A percentile compares a stretch with the other conserved stretches of the same genome.
Conservation (phyloP, 164 flowering plant genomes). For the Cinnamomum micranthum region DNA sequence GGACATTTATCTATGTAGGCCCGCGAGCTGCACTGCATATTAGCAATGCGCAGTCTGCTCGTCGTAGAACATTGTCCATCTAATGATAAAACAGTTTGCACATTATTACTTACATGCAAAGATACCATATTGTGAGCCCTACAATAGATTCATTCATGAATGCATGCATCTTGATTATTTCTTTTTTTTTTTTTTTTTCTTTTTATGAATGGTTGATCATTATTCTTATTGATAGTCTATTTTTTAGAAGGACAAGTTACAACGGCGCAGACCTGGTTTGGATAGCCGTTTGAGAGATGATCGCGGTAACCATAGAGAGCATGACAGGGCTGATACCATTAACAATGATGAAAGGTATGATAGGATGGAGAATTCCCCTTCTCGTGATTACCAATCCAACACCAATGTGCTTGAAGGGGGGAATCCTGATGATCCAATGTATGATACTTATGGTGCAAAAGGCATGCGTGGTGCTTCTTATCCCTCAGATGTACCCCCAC, state of each 20-base stretch:
- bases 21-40: no score
- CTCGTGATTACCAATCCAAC: conserved; percentile 50
- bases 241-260: conserved; percentile 65
- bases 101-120: no score
- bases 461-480: conserved; percentile 66
- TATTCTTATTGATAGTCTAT: neutral
- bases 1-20: no score
- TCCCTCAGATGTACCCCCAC: conserved; percentile 72
- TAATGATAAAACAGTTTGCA: no score
- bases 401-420: conserved; percentile 57
- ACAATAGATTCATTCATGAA: neutral
- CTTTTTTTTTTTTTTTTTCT: no score
- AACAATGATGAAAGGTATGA: conserved; percentile 67
- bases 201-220: neutral
- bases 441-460: conserved; percentile 75
- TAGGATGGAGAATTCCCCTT: conserved; percentile 62
- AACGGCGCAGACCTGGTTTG: conserved; percentile 54
- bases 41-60: no score
- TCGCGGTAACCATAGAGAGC: conserved; percentile 60
- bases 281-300: conserved; percentile 74
- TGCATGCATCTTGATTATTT: conserved; percentile 1
- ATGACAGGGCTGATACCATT: conserved; percentile 38
- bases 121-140: neutral
- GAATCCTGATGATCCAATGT: conserved; percentile 64
- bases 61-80: no score